Conservation (phyloP, 352 stramenopile species). For the Phytophthora uliginosa region DNA sequence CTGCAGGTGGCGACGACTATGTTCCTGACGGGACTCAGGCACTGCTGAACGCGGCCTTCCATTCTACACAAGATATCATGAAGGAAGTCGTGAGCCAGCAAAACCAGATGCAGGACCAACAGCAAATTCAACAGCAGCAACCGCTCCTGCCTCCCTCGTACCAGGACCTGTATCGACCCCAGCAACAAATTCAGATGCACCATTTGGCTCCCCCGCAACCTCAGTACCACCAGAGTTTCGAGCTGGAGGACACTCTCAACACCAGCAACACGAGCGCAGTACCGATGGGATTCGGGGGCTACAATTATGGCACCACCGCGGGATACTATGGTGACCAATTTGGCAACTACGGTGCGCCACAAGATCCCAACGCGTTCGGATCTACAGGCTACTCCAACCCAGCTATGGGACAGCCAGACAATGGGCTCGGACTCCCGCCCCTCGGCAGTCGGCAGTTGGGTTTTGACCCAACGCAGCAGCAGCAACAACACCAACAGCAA, state of each 20-base stretch:
- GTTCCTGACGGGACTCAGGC: slow-evolving; percentile 70
- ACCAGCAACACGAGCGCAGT: slow-evolving; percentile 32
- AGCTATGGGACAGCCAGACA: slow-evolving; percentile 37
- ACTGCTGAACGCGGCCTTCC: slow-evolving; percentile 73
- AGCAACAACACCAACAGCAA: slow-evolving; percentile 41
- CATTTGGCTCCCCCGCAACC: slow-evolving; percentile 38
- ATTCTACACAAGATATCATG: slow-evolving; percentile 84
- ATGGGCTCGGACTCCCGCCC: slow-evolving; percentile 38
- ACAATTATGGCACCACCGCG: slow-evolving; percentile 32
- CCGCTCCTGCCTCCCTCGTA: slow-evolving; percentile 42
- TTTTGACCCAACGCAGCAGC: slow-evolving; percentile 47
- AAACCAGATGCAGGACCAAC: slow-evolving; percentile 46
- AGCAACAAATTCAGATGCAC: slow-evolving; percentile 50
- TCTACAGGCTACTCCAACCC: slow-evolving; percentile 36
- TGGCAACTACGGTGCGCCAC: slow-evolving; percentile 39
- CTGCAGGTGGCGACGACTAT: slow-evolving; percentile 38
- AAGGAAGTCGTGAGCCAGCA: slow-evolving; percentile 70
- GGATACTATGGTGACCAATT: slow-evolving; percentile 54
- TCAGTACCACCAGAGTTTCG: slow-evolving; percentile 67
- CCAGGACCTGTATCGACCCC: slow-evolving; percentile 47
- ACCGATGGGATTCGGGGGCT: slow-evolving; percentile 45
- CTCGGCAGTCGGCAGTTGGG: slow-evolving; percentile 31
- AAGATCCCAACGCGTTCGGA: slow-evolving; percentile 47
- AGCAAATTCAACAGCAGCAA: slow-evolving; percentile 50
- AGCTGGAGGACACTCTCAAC: slow-evolving; percentile 64